Evolutionary conservation across 202 grass and related monocot genomes (phyloP).

Genomic region (Zizania palustris): DNA sequence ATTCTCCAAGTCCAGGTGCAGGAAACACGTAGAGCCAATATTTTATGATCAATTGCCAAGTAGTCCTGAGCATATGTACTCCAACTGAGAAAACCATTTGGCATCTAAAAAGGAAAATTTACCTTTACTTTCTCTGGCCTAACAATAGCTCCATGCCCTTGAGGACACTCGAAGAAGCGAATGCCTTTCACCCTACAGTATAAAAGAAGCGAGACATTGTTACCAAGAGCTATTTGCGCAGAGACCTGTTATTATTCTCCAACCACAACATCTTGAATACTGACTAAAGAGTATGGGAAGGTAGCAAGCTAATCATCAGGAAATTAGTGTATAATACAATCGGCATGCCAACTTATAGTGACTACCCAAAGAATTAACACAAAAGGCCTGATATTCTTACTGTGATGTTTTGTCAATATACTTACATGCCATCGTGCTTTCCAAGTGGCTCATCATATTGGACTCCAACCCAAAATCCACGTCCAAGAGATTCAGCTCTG

Average conservation of each 20-base stretch:
- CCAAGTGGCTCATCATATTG: slow-evolving; percentile 96
- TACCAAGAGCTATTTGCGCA: slow-evolving; percentile 10
- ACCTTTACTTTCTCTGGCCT: slow-evolving; percentile 98
- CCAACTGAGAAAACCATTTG: background rate
- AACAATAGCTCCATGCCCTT: slow-evolving; percentile 84
- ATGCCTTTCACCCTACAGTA: slow-evolving; percentile 84
- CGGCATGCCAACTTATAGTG: background rate
- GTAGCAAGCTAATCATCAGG: background rate
- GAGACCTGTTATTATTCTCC: background rate
- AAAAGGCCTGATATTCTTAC: slow-evolving; percentile 1
- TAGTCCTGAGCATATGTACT: slow-evolving; percentile 1
- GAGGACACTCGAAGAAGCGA: slow-evolving; percentile 73
- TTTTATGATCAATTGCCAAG: background rate
- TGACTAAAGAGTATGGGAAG: background rate
- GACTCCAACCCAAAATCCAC: slow-evolving; percentile 86
- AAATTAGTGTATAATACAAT: background rate
- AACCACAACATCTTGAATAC: background rate
- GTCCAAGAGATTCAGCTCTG: slow-evolving; percentile 73
- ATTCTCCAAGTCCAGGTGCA: background rate
- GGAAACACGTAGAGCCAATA: background rate
- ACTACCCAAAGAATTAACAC: background rate
- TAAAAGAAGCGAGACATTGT: slow-evolving; percentile 14
- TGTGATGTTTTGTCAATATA: slow-evolving; percentile 32
- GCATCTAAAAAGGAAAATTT: slow-evolving; percentile 19
- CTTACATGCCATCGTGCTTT: slow-evolving; percentile 94